Conservation (phyloP, 805 yeast genomes). For the Pichia paraexigua region DNA sequence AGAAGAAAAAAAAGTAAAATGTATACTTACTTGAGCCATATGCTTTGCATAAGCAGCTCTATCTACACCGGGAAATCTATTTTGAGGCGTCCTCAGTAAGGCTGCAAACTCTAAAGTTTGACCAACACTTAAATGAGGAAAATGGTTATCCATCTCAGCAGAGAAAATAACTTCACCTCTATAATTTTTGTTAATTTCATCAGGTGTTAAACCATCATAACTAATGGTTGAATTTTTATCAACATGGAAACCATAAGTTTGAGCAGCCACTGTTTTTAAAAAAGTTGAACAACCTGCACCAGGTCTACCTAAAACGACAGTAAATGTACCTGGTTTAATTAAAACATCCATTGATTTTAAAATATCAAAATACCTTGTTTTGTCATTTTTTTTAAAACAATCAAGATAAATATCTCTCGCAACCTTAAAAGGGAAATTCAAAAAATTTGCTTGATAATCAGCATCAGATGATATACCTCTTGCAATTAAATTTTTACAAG, state of each 20-base stretch:
- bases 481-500: conserved; percentile 51
- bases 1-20: not conserved
- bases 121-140: conserved; percentile 58
- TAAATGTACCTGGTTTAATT: conserved; percentile 51
- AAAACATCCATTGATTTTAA: conserved; percentile 57
- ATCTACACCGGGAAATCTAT: conserved; percentile 44
- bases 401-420: conserved; percentile 23
- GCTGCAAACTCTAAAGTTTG: conserved; percentile 61
- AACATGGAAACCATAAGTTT: conserved; percentile 51
- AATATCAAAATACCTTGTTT: conserved; percentile 31
- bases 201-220: conserved; percentile 45
- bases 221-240: conserved; percentile 38
- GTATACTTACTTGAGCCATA: conserved; percentile 35
- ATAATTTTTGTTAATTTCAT: conserved; percentile 40
- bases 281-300: conserved; percentile 71
- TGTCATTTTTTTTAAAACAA: conserved; percentile 22
- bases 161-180: conserved; percentile 64
- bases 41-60: conserved; percentile 46
- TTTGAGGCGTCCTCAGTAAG: conserved; percentile 47
- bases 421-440: conserved; percentile 34
- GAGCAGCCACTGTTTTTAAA: conserved; percentile 48
- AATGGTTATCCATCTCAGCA: conserved; percentile 60
- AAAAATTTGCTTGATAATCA: conserved; percentile 55
- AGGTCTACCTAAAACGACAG: conserved; percentile 69
- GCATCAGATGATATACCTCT: conserved; percentile 61